Evolutionary conservation across 2,329 filamentous ascomycete species (phyloP), one percentile per base, ranked within the genome.

Genomic region (Trichoderma aggressivum): DNA sequence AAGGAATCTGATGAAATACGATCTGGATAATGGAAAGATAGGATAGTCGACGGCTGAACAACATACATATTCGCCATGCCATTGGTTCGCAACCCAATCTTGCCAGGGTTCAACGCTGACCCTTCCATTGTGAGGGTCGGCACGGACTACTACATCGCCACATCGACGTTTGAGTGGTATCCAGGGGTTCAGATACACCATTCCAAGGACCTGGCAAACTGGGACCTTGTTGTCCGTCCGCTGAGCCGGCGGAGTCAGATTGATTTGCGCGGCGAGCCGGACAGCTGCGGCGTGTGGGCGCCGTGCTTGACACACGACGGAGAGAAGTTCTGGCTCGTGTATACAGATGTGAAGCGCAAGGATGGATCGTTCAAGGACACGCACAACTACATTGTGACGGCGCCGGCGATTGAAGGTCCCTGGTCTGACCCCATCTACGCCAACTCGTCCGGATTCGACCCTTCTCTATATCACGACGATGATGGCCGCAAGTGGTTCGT

Each of bases 261-360:
- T 3, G 86, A 88, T 74, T 86, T 88, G 85, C 85, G 87, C 18
- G 86, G 86, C n/a, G 81, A 88, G 74, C 87, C 87, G 0, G 87
- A 89, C 76, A 87, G 86, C 77, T 88, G 87, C 74, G 87, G 87
- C 47, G 81, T 91, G n/a, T 91, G 88, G 87, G 88, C 89, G 2
- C 89, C 89, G 0, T 91, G 89, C 75, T 82, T 91, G 24, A 87
- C 85, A 0, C 87, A 90, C 74, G 88, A 90, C 73, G 88, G 87
- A 59, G 81, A 85, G 3, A 84, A 80, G 68, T 91, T 90, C 79
- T 90, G 86, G 84, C 84, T 91, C 6, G 88, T 90, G 2, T 91
- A 89, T 77, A 90, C 88, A 1, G 88, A 90, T 75, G 88, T 91
- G 18, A 91, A 90, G 80, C 87, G 89, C 73, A 90, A 90, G 77